Base-by-base conservation (phyloP, 306 rosid species). In the Glycyrrhiza uralensis region DNA sequence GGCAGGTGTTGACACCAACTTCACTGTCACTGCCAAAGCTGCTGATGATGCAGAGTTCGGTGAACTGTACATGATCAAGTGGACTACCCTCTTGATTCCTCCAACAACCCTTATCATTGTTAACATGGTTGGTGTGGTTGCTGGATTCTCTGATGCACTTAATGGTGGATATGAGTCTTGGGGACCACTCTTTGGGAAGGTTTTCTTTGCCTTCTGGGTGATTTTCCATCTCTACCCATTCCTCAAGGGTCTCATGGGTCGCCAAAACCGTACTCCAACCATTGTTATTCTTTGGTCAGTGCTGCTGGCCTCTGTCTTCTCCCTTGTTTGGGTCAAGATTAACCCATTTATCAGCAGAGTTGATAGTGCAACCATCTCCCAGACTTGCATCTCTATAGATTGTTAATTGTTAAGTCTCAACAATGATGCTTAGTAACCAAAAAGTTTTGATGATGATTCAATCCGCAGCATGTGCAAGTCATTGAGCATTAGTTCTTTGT, bases 201-300 rank as follows among this genome's bases (percentile, higher is more conserved):
- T 91, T 58, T 93, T 93, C 92, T 93, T 91, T 39, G 93, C 98
- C 51, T 89, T 89, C 36, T 93, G 98, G 98, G 98, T 93, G 11
- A 89, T 93, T 23, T 79, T 91, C 30, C 98, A 93, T 81, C 97
- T 93, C 71, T 93, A 93, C 33, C 98, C 98, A 4, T 93, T 93
- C 96, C 92, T 93, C 18, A 93, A 93, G 77, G 98, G 98, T 83
- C 96, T 93, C 52, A 93, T 93, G 98, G 98, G 97, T 47, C 92
- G 98, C 74, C 97, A 91, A 52, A 93, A 93, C 87, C 73, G 97
- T 17, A 93, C 98, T 10, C 98, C 98, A 36, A 93, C 98, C 64
- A 83, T 93, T 77, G 98, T 93, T 79, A 82, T 93, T 46, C 84
- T 93, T 0, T 93, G 98, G 98, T 87, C 98, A 8, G 96, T 93